Conservation (phyloP, 139 green algal genomes). For the Chloropicon primus region DNA sequence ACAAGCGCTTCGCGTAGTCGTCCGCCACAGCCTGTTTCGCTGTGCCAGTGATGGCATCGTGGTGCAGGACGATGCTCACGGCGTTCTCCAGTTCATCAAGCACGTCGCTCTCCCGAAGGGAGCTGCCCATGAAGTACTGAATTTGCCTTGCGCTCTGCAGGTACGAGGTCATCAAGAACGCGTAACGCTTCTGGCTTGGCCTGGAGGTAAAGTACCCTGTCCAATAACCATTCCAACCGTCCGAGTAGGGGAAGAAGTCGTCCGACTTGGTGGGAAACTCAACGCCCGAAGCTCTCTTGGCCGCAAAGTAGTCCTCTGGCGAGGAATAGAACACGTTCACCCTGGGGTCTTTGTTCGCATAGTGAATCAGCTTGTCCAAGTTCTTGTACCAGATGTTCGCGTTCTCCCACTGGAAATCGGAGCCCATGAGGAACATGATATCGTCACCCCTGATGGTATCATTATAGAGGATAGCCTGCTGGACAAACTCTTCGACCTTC, state of each 20-base stretch:
- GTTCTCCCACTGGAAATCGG: conserved; percentile 63
- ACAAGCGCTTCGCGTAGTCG: conserved; percentile 48
- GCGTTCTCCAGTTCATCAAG: conserved; percentile 40
- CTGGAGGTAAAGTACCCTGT: conserved; percentile 73
- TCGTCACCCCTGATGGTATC: conserved; percentile 31
- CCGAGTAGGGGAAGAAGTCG: conserved; percentile 86
- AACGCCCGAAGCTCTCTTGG: conserved; percentile 43
- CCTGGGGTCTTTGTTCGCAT: conserved; percentile 42
- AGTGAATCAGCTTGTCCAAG: conserved; percentile 61
- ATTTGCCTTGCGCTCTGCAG: conserved; percentile 22
- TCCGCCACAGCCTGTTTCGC: conserved; percentile 67
- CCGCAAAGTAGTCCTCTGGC: conserved; percentile 46
- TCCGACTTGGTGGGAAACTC: conserved; percentile 45
- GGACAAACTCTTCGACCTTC: conserved; percentile 60
- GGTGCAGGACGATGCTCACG: conserved; percentile 59
- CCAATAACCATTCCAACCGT: conserved; percentile 67
- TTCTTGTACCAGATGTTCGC: conserved; percentile 61
- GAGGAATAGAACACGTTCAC: conserved; percentile 78
- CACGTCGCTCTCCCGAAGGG: conserved; percentile 12
- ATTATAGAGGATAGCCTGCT: conserved; percentile 1
- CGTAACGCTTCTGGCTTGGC: conserved; percentile 49
- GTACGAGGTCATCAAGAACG: conserved; percentile 27
- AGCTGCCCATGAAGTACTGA: conserved; percentile 9
- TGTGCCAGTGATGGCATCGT: conserved; percentile 74
- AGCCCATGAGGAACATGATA: conserved; percentile 73